These are phyloP conservation scores for Nymphaea thermarum DNA, from an alignment of 164 flowering plant genomes.

Conservation along the genomic window DNA sequence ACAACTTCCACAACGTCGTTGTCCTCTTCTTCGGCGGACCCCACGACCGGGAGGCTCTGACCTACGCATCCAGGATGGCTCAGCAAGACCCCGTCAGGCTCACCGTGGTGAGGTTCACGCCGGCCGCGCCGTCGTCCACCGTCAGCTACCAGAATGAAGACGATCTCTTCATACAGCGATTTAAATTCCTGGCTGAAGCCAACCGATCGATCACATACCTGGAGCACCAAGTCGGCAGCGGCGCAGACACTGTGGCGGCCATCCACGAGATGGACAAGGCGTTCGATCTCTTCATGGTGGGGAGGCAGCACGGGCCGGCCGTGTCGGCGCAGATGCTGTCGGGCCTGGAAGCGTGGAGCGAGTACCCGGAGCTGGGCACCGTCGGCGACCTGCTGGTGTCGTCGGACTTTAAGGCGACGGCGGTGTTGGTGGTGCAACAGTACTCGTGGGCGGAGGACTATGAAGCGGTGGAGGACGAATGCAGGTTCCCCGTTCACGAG, in stretches of 20 bases:
- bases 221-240: not conserved
- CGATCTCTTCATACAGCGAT: not conserved
- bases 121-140: not conserved
- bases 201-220: not conserved
- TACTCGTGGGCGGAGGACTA: not conserved
- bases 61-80: slow-evolving; percentile 12
- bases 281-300: not conserved
- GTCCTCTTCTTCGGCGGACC: slow-evolving; percentile 27
- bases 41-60: slow-evolving; percentile 27
- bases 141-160: too few species aligned
- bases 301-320: not conserved
- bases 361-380: slow-evolving; percentile 3
- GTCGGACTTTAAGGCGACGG: not conserved
- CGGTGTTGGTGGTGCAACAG: slow-evolving; percentile 6
- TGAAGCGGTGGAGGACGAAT: too few species aligned
- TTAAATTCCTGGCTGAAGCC: not conserved
- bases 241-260: not conserved
- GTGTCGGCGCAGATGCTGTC: not conserved
- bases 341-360: not conserved
- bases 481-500: too few species aligned
- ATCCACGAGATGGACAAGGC: not conserved
- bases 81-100: not conserved
- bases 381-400: slow-evolving; percentile 6
- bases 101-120: slow-evolving; percentile 5
- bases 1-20: slow-evolving; percentile 6